These are phyloP conservation scores for Oryza meridionalis DNA, from an alignment of 176 grass and related monocot genomes.

Conservation along the genomic window DNA sequence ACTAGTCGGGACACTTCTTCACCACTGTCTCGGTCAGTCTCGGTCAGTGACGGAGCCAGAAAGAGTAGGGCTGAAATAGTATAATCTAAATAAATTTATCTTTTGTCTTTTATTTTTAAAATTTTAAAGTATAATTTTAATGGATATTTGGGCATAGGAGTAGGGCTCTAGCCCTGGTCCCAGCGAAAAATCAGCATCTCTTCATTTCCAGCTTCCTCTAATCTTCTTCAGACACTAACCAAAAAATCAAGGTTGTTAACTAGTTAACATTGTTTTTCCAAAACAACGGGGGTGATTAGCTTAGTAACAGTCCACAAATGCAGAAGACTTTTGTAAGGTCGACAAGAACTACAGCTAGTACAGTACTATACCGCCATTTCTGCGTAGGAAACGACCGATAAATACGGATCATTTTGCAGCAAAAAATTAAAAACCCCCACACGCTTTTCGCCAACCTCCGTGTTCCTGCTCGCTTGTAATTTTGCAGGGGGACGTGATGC, in stretches of 20 bases:
- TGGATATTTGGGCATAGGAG: no score
- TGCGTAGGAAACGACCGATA: background rate
- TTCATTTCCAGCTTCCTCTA: no score
- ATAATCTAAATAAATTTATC: no score
- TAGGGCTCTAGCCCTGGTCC: no score
- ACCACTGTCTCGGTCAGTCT: no score
- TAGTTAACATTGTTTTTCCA: background rate
- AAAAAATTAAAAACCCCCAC: background rate
- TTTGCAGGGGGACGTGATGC: conserved; percentile 32
- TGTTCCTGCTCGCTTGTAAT: conserved; percentile 9
- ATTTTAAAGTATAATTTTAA: no score
- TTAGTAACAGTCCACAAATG: background rate
- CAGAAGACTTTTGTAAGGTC: background rate
- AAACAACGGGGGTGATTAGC: background rate
- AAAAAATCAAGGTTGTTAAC: background rate
- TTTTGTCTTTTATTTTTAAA: no score
- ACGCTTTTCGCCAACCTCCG: background rate
- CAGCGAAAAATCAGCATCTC: background rate
- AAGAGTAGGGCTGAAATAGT: no score
- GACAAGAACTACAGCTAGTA: background rate
- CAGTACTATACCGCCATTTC: background rate
- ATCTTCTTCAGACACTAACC: background rate
- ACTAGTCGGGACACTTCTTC: no score
- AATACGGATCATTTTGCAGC: background rate
- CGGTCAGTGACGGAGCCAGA: no score